Percentiles rank a stretch among this genome's conserved stretches.
phyloP scores from a whole-genome alignment of 2,329 filamentous ascomycete species.

The Hirsutella thompsonii region DNA sequence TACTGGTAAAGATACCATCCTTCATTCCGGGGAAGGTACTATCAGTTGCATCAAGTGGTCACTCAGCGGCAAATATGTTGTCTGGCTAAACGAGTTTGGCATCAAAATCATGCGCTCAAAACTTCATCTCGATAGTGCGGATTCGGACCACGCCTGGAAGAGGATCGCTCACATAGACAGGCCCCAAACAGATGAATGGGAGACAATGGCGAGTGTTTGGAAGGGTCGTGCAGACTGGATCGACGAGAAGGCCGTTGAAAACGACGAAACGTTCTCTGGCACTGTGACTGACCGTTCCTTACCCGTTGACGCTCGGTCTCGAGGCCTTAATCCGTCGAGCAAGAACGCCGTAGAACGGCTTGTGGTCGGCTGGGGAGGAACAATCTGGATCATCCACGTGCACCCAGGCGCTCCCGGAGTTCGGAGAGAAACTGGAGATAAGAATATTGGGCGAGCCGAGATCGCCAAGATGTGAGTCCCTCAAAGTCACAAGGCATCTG shows the following conservation, averaged over 20 bases:
- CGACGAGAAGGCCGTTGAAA: conserved; percentile 67
- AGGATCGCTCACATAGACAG: conserved; percentile 84
- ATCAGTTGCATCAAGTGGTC: conserved; percentile 95
- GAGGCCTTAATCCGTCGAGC: conserved; percentile 33
- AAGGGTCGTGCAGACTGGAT: conserved; percentile 90
- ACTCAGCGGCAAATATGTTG: conserved; percentile 78
- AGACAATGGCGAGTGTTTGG: conserved; percentile 94
- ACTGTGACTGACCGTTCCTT: conserved; percentile 23
- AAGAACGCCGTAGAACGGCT: conserved; percentile 57
- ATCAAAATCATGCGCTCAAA: conserved; percentile 97
- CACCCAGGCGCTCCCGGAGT: conserved; percentile 58
- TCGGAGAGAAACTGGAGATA: conserved; percentile 56
- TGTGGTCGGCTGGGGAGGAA: conserved; percentile 89
- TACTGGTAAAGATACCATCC: conserved; percentile 69
- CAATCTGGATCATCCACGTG: conserved; percentile 90
- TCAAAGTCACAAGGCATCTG: not conserved
- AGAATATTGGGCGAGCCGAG: conserved; percentile 67
- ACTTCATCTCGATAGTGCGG: conserved; percentile 60
- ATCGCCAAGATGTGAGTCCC: conserved; percentile 76
- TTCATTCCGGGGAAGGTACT: conserved; percentile 85
- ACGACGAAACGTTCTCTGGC: conserved; percentile 43
- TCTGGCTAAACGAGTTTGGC: conserved; percentile 92
- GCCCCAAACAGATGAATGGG: conserved; percentile 77
- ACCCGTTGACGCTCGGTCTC: conserved; percentile 32
- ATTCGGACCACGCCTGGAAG: conserved; percentile 83